phyloP scores from a whole-genome alignment of 148 eudicot genomes.

The Rhododendron simsii region DNA sequence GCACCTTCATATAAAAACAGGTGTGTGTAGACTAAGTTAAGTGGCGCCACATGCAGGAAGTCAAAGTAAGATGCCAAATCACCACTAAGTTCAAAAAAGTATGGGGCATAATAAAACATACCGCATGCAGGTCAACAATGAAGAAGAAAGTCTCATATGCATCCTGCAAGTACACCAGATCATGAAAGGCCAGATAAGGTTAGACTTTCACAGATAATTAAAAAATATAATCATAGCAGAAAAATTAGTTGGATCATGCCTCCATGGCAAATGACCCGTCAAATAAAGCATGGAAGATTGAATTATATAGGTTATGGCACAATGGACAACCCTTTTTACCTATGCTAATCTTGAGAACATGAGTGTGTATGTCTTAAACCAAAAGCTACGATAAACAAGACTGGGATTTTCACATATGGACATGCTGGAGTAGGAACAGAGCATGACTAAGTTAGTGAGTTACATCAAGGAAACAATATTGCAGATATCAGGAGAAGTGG shows the following conservation, averaged over 20 bases:
- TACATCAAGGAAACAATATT: not conserved
- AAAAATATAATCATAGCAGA: not conserved
- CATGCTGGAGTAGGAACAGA: not conserved
- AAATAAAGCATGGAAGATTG: not conserved
- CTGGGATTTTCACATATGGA: not conserved
- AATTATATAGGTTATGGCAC: not conserved
- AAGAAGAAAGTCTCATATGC: slow-evolving; percentile 81
- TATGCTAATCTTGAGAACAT: not conserved
- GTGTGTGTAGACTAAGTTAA: not conserved
- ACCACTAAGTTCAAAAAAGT: not conserved
- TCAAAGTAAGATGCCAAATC: slow-evolving; percentile 1
- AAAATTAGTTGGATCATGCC: not conserved
- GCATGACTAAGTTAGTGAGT: not conserved
- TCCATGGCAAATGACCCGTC: not conserved
- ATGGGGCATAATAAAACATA: slow-evolving; percentile 27
- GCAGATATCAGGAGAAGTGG: not conserved
- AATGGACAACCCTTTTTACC: not conserved
- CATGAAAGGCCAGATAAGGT: not conserved
- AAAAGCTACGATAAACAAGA: not conserved
- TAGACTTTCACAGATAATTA: not conserved
- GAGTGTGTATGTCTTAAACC: not conserved
- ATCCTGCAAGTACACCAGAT: slow-evolving; percentile 51
- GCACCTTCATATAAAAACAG: not conserved
- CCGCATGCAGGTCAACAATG: slow-evolving; percentile 99
- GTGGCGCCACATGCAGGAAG: not conserved